Evolutionary conservation across 768 basidiomycete species (phyloP).

Genomic region (Piloderma croceum): DNA sequence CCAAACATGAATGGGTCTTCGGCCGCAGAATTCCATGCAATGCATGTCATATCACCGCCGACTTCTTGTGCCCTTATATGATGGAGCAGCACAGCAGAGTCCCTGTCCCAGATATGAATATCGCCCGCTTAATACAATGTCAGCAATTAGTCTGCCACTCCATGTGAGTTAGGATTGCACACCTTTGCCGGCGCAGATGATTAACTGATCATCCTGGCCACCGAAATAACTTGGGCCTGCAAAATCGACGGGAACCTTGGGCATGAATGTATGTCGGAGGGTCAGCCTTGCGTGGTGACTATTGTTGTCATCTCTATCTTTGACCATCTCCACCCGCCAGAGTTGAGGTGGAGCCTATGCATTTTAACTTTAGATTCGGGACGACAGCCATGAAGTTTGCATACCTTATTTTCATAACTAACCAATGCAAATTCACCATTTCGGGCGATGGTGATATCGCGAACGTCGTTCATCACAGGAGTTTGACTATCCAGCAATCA

Average conservation of each 20-base stretch:
- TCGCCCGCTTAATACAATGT: conserved; percentile 81
- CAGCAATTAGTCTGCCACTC: too few relatives aligned
- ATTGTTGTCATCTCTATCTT: conserved; percentile 40
- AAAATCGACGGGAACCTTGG: conserved; percentile 63
- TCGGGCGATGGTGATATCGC: conserved; percentile 60
- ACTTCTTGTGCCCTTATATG: conserved; percentile 58
- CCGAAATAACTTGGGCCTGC: conserved; percentile 82
- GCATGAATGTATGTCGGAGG: conserved; percentile 68
- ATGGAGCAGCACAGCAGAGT: conserved; percentile 68
- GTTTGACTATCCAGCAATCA: conserved; percentile 45
- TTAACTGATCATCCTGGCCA: conserved; percentile 71
- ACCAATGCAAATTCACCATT: conserved; percentile 59
- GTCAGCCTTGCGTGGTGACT: conserved; percentile 15
- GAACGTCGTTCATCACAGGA: conserved; percentile 67
- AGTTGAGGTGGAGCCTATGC: conserved; percentile 76
- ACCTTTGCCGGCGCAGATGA: conserved; percentile 77
- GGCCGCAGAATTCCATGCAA: conserved; percentile 71
- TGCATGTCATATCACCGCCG: conserved; percentile 69
- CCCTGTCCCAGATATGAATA: conserved; percentile 83
- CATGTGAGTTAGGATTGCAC: too few relatives aligned
- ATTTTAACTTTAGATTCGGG: too few relatives aligned
- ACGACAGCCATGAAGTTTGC: too few relatives aligned
- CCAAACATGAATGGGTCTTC: conserved; percentile 69
- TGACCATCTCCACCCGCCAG: conserved; percentile 65
- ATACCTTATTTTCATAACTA: conserved; percentile 71